These are phyloP conservation scores for Backusella tuberculispora DNA, from an alignment of 192 early-diverging fungal species.

Conservation along the genomic window DNA sequence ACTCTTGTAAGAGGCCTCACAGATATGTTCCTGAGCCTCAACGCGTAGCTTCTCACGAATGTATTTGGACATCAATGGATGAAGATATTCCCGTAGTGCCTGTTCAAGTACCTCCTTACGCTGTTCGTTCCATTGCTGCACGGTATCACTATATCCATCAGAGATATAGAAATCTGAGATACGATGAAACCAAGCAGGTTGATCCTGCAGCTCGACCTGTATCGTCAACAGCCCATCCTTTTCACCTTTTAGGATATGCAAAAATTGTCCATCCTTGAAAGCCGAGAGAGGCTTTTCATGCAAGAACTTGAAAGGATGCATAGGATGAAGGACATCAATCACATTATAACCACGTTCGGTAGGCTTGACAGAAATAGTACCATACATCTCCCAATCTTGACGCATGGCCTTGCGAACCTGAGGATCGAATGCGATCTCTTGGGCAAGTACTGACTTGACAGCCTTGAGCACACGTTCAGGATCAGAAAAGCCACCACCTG, in stretches of 20 bases:
- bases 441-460: slow-evolving; percentile 70
- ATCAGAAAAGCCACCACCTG: slow-evolving; percentile 51
- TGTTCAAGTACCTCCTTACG: slow-evolving; percentile 65
- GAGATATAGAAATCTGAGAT: slow-evolving; percentile 58
- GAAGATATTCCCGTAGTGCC: slow-evolving; percentile 68
- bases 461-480: slow-evolving; percentile 64
- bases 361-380: slow-evolving; percentile 72
- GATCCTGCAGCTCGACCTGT: slow-evolving; percentile 54
- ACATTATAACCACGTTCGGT: slow-evolving; percentile 79
- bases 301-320: slow-evolving; percentile 84
- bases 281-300: slow-evolving; percentile 71
- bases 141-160: slow-evolving; percentile 61
- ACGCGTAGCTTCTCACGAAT: slow-evolving; percentile 71
- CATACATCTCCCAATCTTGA: slow-evolving; percentile 67
- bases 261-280: slow-evolving; percentile 77
- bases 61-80: slow-evolving; percentile 75
- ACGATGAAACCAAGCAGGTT: slow-evolving; percentile 52
- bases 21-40: slow-evolving; percentile 76
- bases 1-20: slow-evolving; percentile 59
- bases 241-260: slow-evolving; percentile 76
- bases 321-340: slow-evolving; percentile 81
- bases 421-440: slow-evolving; percentile 81
- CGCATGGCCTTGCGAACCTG: slow-evolving; percentile 79
- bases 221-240: slow-evolving; percentile 70
- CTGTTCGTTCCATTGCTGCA: slow-evolving; percentile 77